Conservation (phyloP, 2,329 filamentous ascomycete genomes). For the Ceratocystiopsis sp. region DNA sequence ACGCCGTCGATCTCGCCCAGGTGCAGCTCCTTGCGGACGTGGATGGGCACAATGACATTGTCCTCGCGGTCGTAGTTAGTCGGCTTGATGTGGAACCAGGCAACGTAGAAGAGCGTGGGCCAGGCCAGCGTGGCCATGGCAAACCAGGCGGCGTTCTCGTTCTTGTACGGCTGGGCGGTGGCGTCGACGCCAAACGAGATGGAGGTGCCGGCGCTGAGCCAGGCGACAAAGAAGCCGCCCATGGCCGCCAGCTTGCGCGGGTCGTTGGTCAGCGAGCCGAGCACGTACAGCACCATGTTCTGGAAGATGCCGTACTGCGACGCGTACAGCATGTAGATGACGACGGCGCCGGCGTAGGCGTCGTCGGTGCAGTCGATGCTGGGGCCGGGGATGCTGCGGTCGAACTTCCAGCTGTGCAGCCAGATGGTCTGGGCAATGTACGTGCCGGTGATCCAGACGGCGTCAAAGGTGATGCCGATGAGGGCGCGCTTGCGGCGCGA, state of each 20-base stretch:
- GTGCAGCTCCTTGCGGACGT: constrained; percentile 1
- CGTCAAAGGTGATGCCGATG: constrained; percentile 1
- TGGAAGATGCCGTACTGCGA: constrained; percentile 12
- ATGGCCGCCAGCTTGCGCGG: constrained; percentile 7
- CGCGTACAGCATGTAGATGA: constrained; percentile 2
- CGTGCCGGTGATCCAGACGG: constrained; percentile 14
- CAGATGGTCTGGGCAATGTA: constrained; percentile 11
- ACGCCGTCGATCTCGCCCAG: constrained; percentile 1
- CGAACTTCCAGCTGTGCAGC: constrained; percentile 7
- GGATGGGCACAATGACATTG: constrained; percentile 1
- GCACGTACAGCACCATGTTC: constrained; percentile 14
- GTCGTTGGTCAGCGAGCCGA: constrained; percentile 14
- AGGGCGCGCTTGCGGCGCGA: neutral
- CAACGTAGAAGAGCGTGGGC: constrained; percentile 1
- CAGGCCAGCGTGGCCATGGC: constrained; percentile 3
- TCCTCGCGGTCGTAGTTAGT: constrained; percentile 5
- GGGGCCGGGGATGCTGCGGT: constrained; percentile 9
- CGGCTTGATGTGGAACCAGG: constrained; percentile 1
- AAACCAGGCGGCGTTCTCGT: constrained; percentile 4
- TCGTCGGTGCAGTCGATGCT: constrained; percentile 1
- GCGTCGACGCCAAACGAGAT: constrained; percentile 4
- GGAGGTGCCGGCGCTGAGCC: constrained; percentile 1
- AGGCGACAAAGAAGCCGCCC: constrained; percentile 1
- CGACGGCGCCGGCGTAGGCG: constrained; percentile 1
- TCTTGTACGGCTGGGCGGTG: constrained; percentile 1